These are phyloP conservation scores for Alternaria angustiovoidea DNA, from an alignment of 2,329 filamentous ascomycete species.

Conservation along the genomic window DNA sequence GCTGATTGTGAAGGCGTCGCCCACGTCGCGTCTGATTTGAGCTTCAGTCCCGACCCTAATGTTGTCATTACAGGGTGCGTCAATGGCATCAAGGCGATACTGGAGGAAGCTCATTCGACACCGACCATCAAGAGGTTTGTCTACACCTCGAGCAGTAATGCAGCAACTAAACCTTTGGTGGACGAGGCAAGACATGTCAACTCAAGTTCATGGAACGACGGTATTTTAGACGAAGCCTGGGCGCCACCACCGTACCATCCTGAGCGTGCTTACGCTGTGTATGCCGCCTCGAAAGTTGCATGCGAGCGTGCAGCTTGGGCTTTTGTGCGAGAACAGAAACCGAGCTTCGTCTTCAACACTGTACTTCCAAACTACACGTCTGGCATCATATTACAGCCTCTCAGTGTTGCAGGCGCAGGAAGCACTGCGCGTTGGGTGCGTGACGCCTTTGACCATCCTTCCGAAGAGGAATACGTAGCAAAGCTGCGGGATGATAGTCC, in stretches of 20 bases:
- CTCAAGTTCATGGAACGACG: background rate
- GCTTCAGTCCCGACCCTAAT: background rate
- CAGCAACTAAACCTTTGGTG: background rate
- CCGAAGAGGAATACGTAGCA: background rate
- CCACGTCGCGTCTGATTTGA: background rate
- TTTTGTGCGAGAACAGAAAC: constrained; percentile 52
- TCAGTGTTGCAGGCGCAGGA: background rate
- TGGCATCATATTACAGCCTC: background rate
- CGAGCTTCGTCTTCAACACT: constrained; percentile 53
- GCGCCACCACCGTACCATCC: constrained; percentile 38
- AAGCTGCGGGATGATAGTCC: constrained; percentile 9
- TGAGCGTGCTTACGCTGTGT: constrained; percentile 42
- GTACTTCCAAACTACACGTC: constrained; percentile 29
- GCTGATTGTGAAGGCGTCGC: background rate
- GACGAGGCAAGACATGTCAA: background rate
- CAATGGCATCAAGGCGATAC: background rate
- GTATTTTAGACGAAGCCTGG: constrained; percentile 25
- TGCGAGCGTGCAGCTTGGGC: constrained; percentile 57
- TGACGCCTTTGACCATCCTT: background rate
- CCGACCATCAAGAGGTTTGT: background rate
- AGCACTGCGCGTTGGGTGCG: background rate
- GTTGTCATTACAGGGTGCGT: background rate
- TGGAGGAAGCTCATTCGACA: background rate
- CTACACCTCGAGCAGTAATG: background rate
- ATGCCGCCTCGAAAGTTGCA: constrained; percentile 55